These are phyloP conservation scores for Phytophthora europaea DNA, from an alignment of 352 stramenopile species.

Conservation along the genomic window DNA sequence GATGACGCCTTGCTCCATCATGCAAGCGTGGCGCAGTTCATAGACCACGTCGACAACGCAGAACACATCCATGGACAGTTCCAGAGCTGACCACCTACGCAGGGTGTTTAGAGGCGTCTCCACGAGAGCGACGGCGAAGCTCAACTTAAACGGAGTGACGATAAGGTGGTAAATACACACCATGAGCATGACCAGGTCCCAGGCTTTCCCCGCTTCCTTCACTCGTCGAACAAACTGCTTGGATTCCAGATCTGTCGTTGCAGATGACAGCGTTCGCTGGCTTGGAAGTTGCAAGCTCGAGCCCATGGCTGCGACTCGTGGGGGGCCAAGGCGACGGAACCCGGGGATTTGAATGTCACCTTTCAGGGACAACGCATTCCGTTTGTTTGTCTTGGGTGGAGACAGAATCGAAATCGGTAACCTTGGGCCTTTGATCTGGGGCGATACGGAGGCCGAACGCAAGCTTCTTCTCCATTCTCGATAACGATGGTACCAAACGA, in stretches of 20 bases:
- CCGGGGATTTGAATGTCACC: constrained; percentile 1
- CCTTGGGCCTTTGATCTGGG: neutral
- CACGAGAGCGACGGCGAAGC: constrained; percentile 57
- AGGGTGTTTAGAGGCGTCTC: constrained; percentile 26
- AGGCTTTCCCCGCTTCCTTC: constrained; percentile 48
- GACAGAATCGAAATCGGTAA: neutral
- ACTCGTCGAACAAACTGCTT: constrained; percentile 51
- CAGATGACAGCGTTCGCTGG: constrained; percentile 18
- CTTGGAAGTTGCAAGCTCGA: constrained; percentile 27
- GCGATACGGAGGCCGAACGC: neutral
- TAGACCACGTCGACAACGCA: constrained; percentile 52
- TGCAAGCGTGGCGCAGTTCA: constrained; percentile 40
- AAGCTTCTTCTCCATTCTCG: constrained; percentile 36
- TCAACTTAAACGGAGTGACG: constrained; percentile 62
- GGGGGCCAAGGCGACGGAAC: neutral
- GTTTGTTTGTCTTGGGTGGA: neutral
- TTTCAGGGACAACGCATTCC: constrained; percentile 1
- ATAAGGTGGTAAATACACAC: constrained; percentile 56
- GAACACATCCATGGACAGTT: constrained; percentile 61
- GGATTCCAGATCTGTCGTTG: constrained; percentile 29
- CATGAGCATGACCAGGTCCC: constrained; percentile 60
- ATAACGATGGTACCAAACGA: constrained; percentile 56
- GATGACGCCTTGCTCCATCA: constrained; percentile 17
- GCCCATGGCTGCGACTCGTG: constrained; percentile 27
- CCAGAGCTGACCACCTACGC: constrained; percentile 46